phyloP scores from a whole-genome alignment of 176 grass and related monocot species.

The Zizania latifolia region DNA sequence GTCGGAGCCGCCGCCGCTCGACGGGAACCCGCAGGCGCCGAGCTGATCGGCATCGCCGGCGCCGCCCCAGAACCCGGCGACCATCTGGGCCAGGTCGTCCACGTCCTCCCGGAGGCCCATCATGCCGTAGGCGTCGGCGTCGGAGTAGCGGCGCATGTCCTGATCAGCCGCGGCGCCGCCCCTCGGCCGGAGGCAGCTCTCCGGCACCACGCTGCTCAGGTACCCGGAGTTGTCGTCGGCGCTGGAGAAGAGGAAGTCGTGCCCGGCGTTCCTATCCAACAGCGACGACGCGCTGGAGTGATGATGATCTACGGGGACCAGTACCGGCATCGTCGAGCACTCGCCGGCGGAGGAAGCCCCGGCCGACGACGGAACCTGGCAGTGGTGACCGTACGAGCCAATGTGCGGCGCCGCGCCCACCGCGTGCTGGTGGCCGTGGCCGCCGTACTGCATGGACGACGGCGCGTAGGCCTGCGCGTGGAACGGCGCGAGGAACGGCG shows the following conservation, averaged over 20 bases:
- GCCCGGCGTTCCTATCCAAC: slow-evolving; percentile 25
- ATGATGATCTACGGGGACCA: background rate
- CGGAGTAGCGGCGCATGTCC: slow-evolving; percentile 46
- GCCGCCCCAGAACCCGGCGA: slow-evolving; percentile 48
- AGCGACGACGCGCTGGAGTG: slow-evolving; percentile 10
- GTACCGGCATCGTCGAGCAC: slow-evolving; percentile 26
- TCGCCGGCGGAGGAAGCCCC: slow-evolving; percentile 23
- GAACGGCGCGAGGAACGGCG: slow-evolving; percentile 66
- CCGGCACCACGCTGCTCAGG: slow-evolving; percentile 92
- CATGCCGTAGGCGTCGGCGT: slow-evolving; percentile 45
- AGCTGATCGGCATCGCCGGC: slow-evolving; percentile 29
- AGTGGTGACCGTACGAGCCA: slow-evolving; percentile 19
- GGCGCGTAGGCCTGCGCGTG: slow-evolving; percentile 43
- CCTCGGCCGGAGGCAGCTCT: slow-evolving; percentile 65
- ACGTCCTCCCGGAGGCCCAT: slow-evolving; percentile 56
- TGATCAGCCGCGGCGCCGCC: slow-evolving; percentile 32
- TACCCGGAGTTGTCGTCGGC: slow-evolving; percentile 83
- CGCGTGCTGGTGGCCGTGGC: background rate
- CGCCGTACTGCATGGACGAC: slow-evolving; percentile 24
- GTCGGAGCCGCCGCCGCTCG: slow-evolving; percentile 17
- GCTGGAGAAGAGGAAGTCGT: slow-evolving; percentile 50
- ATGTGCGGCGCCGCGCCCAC: slow-evolving; percentile 26
- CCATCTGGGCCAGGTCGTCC: slow-evolving; percentile 51
- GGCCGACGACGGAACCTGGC: background rate
- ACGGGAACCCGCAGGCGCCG: slow-evolving; percentile 28